Evolutionary conservation across 306 rosid species (phyloP).

Genomic region (Luffa acutangula): DNA sequence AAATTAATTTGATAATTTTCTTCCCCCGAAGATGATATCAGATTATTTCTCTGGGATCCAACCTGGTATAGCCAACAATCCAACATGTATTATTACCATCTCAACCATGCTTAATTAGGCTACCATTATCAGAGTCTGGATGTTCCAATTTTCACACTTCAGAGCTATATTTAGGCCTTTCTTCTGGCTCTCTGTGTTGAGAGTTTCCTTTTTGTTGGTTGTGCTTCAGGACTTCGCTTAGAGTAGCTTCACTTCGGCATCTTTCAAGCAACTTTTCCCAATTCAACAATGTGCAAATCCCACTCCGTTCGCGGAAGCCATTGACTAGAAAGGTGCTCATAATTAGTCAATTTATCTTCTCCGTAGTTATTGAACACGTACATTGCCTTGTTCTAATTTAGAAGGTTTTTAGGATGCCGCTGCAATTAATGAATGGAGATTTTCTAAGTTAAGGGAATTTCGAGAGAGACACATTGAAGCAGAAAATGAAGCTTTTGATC

Average conservation of each 20-base stretch:
- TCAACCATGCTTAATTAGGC: not conserved
- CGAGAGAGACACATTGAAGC: constrained; percentile 58
- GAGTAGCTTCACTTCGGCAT: constrained; percentile 72
- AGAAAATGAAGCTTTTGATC: constrained; percentile 81
- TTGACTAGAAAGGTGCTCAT: constrained; percentile 74
- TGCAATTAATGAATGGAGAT: constrained; percentile 87
- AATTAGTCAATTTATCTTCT: not conserved
- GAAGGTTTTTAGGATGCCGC: constrained; percentile 67
- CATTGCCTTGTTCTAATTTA: constrained; percentile 21
- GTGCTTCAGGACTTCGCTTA: constrained; percentile 56
- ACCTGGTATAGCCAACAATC: not conserved
- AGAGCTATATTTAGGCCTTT: not conserved
- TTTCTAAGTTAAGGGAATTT: constrained; percentile 73
- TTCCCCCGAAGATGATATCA: not conserved
- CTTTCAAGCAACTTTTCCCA: constrained; percentile 88
- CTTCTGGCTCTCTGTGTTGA: constrained; percentile 8
- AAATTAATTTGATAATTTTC: not conserved
- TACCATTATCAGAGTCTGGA: constrained; percentile 6
- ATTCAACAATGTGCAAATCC: constrained; percentile 64
- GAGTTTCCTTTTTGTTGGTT: constrained; percentile 14
- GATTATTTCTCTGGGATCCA: not conserved
- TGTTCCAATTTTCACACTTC: not conserved
- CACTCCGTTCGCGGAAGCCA: constrained; percentile 73
- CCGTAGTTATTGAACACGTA: constrained; percentile 4
- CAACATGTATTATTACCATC: not conserved